Conservation (phyloP, 139 green algal species). For the Trebouxia sp. region DNA sequence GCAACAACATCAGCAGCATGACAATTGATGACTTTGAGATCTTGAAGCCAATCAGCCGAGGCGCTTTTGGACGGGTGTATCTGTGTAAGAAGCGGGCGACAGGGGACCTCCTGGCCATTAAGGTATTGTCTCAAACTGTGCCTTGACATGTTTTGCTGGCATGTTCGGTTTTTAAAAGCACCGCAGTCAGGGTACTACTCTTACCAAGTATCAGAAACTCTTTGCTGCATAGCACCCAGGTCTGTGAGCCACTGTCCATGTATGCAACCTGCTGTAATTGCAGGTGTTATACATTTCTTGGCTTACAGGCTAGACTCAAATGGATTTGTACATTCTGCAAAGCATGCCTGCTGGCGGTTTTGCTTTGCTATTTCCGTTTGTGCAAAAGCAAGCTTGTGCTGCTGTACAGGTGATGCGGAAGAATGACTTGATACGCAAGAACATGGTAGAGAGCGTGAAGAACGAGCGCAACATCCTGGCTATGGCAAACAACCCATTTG, state of each 20-base stretch:
- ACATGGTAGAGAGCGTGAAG: constrained; percentile 89
- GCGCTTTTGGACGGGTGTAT: constrained; percentile 94
- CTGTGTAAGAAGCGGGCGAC: constrained; percentile 86
- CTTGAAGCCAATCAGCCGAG: constrained; percentile 92
- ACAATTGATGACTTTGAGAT: constrained; percentile 94
- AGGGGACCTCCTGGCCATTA: constrained; percentile 80
- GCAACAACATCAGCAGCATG: constrained; percentile 30
- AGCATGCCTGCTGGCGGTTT: too few species aligned
- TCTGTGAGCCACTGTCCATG: too few species aligned
- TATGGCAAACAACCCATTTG: constrained; percentile 86
- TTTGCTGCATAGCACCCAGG: too few species aligned
- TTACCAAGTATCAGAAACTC: too few species aligned
- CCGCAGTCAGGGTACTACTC: background rate
- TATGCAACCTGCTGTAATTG: background rate
- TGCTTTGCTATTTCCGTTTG: too few species aligned
- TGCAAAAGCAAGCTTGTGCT: too few species aligned
- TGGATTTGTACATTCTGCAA: background rate
- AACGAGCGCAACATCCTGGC: constrained; percentile 95
- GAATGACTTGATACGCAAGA: constrained; percentile 92
- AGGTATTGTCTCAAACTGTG: constrained; percentile 50
- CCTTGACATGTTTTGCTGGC: background rate
- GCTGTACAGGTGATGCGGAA: constrained; percentile 87
- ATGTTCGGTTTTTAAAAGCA: background rate
- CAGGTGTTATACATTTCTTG: background rate
- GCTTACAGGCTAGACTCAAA: too few species aligned